phyloP scores from a whole-genome alignment of 257 asterid genomes.

The Perilla frutescens region DNA sequence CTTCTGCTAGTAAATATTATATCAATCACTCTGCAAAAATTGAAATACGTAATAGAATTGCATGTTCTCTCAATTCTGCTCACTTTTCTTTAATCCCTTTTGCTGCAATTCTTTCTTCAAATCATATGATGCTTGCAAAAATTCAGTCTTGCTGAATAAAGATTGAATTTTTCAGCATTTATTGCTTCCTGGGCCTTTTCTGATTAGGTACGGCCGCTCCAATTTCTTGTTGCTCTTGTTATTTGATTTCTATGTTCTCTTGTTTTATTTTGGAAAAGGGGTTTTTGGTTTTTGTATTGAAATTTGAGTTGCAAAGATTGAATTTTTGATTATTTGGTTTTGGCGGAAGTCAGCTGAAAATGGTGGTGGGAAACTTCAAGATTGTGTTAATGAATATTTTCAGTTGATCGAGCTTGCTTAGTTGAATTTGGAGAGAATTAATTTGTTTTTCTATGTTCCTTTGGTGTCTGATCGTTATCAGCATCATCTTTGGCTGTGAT shows the following conservation, averaged over 20 bases:
- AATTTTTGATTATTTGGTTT: slow-evolving; percentile 7
- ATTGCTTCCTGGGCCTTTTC: slow-evolving; percentile 34
- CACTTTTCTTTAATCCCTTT: background rate
- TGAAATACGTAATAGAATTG: slow-evolving; percentile 41
- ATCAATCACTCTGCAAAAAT: slow-evolving; percentile 16
- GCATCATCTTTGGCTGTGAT: slow-evolving; percentile 27
- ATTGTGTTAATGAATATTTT: slow-evolving; percentile 22
- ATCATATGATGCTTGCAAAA: slow-evolving; percentile 33
- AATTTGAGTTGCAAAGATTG: slow-evolving; percentile 13
- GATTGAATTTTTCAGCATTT: slow-evolving; percentile 27
- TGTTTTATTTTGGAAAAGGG: background rate
- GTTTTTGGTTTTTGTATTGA: background rate
- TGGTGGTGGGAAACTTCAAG: slow-evolving; percentile 9
- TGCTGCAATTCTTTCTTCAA: slow-evolving; percentile 31
- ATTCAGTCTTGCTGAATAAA: slow-evolving; percentile 37
- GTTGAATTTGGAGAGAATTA: slow-evolving; percentile 22
- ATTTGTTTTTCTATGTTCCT: slow-evolving; percentile 16
- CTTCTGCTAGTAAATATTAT: slow-evolving; percentile 27
- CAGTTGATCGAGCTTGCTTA: slow-evolving; percentile 35
- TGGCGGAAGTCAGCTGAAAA: slow-evolving; percentile 39
- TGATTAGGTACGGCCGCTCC: slow-evolving; percentile 37
- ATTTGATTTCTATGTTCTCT: background rate
- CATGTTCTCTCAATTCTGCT: slow-evolving; percentile 32
- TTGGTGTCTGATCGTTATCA: slow-evolving; percentile 28
- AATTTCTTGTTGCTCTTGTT: slow-evolving; percentile 8